These are phyloP conservation scores for Hypoxylon sp. DNA, from an alignment of 2,329 filamentous ascomycete genomes.

Conservation along the genomic window DNA sequence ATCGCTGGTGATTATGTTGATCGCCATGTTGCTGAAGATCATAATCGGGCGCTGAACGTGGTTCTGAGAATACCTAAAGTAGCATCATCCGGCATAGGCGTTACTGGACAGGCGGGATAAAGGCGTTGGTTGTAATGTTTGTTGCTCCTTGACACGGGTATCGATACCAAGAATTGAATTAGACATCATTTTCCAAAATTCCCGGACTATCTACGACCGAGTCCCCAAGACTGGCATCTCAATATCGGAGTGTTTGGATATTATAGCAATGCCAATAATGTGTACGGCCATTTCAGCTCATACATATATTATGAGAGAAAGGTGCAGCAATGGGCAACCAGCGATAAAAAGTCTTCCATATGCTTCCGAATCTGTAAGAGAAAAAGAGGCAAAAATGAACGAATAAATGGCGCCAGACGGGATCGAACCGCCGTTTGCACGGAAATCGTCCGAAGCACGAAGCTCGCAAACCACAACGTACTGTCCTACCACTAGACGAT, in stretches of 20 bases:
- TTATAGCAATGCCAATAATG: background rate
- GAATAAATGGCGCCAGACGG: conserved; percentile 22
- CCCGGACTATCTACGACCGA: background rate
- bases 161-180: conserved; percentile 40
- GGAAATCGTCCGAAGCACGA: background rate
- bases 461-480: conserved; percentile 24
- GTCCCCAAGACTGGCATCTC: background rate
- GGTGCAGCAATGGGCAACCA: too few species aligned
- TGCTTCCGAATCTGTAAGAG: background rate
- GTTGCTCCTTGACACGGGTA: conserved; percentile 16
- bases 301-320: background rate
- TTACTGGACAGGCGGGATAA: conserved; percentile 29
- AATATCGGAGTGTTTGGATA: background rate
- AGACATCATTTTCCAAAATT: background rate
- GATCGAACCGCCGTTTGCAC: conserved; percentile 34
- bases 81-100: conserved; percentile 27
- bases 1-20: conserved; percentile 76
- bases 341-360: background rate
- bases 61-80: background rate
- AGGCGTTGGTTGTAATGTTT: conserved; percentile 28
- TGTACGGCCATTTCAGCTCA: too few species aligned
- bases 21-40: conserved; percentile 77
- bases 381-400: conserved; percentile 9
- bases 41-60: conserved; percentile 54
- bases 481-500: conserved; percentile 37